Percentiles rank a stretch among this genome's conserved stretches.
phyloP scores from a whole-genome alignment of 73 alveolate species.

The Paramecium sexaurelia region DNA sequence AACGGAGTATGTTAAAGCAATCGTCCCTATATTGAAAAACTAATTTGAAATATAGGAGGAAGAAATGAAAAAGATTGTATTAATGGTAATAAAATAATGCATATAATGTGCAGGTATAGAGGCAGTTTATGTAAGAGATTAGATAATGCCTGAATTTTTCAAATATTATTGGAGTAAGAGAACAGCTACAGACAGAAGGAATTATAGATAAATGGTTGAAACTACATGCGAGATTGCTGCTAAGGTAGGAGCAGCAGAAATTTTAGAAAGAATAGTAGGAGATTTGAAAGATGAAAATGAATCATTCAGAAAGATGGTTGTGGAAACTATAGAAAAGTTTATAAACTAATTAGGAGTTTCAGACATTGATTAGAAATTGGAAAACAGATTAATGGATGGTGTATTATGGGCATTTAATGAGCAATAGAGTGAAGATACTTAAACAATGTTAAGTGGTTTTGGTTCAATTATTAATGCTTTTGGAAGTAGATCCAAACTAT shows the following conservation, averaged over 20 bases:
- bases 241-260: constrained; percentile 98
- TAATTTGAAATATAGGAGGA: constrained; percentile 98
- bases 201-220: constrained; percentile 97
- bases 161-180: constrained; percentile 89
- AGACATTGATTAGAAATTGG: constrained; percentile 97
- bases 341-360: constrained; percentile 96
- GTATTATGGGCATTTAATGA: constrained; percentile 97
- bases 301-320: constrained; percentile 97
- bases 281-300: constrained; percentile 98
- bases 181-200: constrained; percentile 97
- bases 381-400: constrained; percentile 98
- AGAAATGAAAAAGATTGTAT: constrained; percentile 97
- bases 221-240: constrained; percentile 99
- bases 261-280: constrained; percentile 90
- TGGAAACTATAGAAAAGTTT: constrained; percentile 99
- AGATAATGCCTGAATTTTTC: constrained; percentile 83
- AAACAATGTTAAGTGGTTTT: constrained; percentile 97
- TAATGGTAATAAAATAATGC: constrained; percentile 98
- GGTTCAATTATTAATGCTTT: constrained; percentile 99
- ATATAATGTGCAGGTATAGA: constrained; percentile 98
- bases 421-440: constrained; percentile 94
- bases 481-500: constrained; percentile 97
- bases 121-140: constrained; percentile 95
- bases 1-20: constrained; percentile 96
- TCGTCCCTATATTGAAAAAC: constrained; percentile 76